Percentiles rank a stretch among this genome's conserved stretches.
Evolutionary conservation across 2,329 filamentous ascomycete species (phyloP).

Genomic region (Leptographium lundbergii): DNA sequence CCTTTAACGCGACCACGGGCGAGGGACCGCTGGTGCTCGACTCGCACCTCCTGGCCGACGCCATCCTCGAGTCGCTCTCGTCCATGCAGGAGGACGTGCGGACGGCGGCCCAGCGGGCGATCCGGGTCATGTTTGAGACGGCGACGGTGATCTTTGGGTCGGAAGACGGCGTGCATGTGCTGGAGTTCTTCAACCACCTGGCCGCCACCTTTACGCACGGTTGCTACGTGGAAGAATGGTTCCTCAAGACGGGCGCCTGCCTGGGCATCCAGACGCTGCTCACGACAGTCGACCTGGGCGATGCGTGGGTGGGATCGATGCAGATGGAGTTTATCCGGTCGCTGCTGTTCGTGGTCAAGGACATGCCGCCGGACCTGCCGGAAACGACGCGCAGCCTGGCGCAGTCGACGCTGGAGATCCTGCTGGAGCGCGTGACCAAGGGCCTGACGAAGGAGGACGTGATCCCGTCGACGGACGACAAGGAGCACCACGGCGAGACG

Average conservation of each 20-base stretch:
- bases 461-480: background rate
- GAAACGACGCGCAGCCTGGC: slow-evolving; percentile 77
- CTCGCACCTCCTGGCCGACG: slow-evolving; percentile 75
- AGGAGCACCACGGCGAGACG: background rate
- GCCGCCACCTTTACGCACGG: slow-evolving; percentile 81
- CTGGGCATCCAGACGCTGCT: slow-evolving; percentile 81
- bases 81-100: slow-evolving; percentile 73
- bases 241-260: slow-evolving; percentile 87
- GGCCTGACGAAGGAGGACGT: slow-evolving; percentile 66
- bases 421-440: slow-evolving; percentile 68
- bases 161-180: slow-evolving; percentile 54
- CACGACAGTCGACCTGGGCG: slow-evolving; percentile 72
- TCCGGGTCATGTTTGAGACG: slow-evolving; percentile 66
- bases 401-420: slow-evolving; percentile 67
- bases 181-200: slow-evolving; percentile 77
- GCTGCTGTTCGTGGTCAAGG: slow-evolving; percentile 96
- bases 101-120: slow-evolving; percentile 67
- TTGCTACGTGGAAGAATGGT: slow-evolving; percentile 98
- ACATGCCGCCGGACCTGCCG: slow-evolving; percentile 88
- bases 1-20: slow-evolving; percentile 74
- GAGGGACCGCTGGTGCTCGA: slow-evolving; percentile 84
- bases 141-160: slow-evolving; percentile 69
- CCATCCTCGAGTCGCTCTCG: slow-evolving; percentile 77
- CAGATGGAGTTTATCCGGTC: slow-evolving; percentile 82
- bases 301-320: slow-evolving; percentile 68